Conservation (phyloP, 139 green algal species). For the Nannochloris sp. region DNA sequence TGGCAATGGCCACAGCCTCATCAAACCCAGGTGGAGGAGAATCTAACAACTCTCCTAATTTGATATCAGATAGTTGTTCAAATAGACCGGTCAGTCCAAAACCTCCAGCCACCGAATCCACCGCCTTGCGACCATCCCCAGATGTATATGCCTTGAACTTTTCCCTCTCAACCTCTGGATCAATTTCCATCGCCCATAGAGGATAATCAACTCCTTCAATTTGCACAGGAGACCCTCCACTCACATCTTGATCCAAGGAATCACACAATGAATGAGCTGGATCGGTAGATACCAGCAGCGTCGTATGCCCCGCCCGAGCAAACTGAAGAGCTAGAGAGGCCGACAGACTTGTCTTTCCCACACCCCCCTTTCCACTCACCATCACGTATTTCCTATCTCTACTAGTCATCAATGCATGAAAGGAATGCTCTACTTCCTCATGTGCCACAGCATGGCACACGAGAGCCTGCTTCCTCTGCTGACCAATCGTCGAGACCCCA, state of each 20-base stretch:
- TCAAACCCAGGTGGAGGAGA: constrained; percentile 92
- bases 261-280: constrained; percentile 93
- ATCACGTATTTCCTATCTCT: constrained; percentile 81
- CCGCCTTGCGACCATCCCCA: constrained; percentile 25
- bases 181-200: constrained; percentile 91
- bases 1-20: constrained; percentile 86
- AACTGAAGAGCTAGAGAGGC: constrained; percentile 81
- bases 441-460: not conserved
- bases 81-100: constrained; percentile 72
- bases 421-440: constrained; percentile 12
- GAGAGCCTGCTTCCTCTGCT: no score
- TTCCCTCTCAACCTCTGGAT: constrained; percentile 60
- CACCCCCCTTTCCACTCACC: constrained; percentile 84
- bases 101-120: constrained; percentile 60
- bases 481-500: no score
- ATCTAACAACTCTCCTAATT: constrained; percentile 93
- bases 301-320: constrained; percentile 75
- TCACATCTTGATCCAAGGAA: constrained; percentile 88
- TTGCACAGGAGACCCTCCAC: constrained; percentile 74
- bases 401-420: constrained; percentile 55
- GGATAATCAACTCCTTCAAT: constrained; percentile 82
- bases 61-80: constrained; percentile 79
- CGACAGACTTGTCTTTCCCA: constrained; percentile 93
- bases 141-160: constrained; percentile 44
- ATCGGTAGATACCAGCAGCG: constrained; percentile 94